phyloP scores from a whole-genome alignment of 345 rosid genomes.

The Gossypium herbaceum region DNA sequence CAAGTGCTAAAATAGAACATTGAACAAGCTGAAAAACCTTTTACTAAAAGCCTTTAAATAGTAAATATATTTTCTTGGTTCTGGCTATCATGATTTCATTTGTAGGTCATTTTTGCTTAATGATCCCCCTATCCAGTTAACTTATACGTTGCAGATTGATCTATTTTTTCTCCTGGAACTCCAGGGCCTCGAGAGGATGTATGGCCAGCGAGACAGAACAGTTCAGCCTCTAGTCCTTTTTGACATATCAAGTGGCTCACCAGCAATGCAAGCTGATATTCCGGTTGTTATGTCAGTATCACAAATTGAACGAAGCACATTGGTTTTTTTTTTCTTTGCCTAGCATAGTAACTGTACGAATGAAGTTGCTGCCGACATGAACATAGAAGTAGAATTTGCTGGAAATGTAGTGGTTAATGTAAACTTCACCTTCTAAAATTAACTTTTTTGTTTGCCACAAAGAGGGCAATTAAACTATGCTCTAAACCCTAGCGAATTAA shows the following conservation, averaged over 20 bases:
- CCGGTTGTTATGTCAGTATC: slow-evolving; percentile 27
- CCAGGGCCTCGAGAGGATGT: slow-evolving; percentile 91
- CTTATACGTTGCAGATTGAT: slow-evolving; percentile 86
- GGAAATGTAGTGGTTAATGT: background rate
- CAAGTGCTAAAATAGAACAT: background rate
- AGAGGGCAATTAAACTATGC: background rate
- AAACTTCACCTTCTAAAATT: background rate
- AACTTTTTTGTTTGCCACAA: background rate
- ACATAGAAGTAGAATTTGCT: background rate
- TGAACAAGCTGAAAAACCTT: background rate
- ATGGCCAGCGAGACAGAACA: slow-evolving; percentile 86
- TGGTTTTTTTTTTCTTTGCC: background rate
- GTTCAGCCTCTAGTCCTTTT: slow-evolving; percentile 70
- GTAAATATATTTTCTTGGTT: slow-evolving; percentile 1
- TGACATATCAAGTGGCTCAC: slow-evolving; percentile 56
- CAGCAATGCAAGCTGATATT: slow-evolving; percentile 46
- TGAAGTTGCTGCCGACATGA: background rate
- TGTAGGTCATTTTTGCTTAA: slow-evolving; percentile 27
- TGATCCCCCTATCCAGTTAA: slow-evolving; percentile 58
- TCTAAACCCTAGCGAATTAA: no score
- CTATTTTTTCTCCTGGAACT: slow-evolving; percentile 75
- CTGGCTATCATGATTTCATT: background rate
- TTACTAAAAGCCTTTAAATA: background rate
- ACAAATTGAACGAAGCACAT: background rate
- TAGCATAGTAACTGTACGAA: background rate